phyloP scores from a whole-genome alignment of 331 rosid genomes.

The Rhamnella rubrinervis region DNA sequence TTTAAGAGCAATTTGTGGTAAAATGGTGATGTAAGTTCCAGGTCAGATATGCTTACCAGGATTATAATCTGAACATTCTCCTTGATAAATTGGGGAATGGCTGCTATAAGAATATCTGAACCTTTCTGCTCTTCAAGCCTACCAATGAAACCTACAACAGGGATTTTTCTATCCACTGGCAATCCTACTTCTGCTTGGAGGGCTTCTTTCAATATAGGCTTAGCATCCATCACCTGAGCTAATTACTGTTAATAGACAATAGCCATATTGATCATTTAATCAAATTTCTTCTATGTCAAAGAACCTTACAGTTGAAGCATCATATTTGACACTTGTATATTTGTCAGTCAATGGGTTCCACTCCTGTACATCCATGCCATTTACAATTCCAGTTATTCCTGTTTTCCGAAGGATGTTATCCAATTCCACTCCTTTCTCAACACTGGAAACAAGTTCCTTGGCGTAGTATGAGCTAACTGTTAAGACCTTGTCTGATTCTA shows the following conservation, averaged over 20 bases:
- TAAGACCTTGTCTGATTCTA: slow-evolving; percentile 54
- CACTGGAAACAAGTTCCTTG: slow-evolving; percentile 53
- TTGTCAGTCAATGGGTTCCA: slow-evolving; percentile 78
- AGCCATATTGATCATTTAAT: background rate
- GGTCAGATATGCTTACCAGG: slow-evolving; percentile 44
- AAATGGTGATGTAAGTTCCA: background rate
- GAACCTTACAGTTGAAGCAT: slow-evolving; percentile 52
- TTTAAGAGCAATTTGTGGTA: background rate
- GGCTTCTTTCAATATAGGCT: slow-evolving; percentile 64
- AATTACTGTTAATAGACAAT: background rate
- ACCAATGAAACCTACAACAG: slow-evolving; percentile 67
- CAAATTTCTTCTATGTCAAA: background rate
- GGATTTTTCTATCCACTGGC: slow-evolving; percentile 60
- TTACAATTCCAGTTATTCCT: slow-evolving; percentile 52
- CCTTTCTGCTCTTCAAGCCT: slow-evolving; percentile 93
- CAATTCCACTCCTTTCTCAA: slow-evolving; percentile 69
- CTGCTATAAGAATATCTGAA: slow-evolving; percentile 73
- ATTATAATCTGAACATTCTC: slow-evolving; percentile 67
- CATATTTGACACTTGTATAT: slow-evolving; percentile 45
- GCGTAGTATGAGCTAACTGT: slow-evolving; percentile 83
- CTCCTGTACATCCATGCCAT: slow-evolving; percentile 88
- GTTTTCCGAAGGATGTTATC: slow-evolving; percentile 52
- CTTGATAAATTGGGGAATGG: slow-evolving; percentile 58
- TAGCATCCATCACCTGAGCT: slow-evolving; percentile 57
- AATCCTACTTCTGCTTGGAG: slow-evolving; percentile 84